Base-by-base conservation (phyloP, 2,329 filamentous ascomycete genomes). In the Beauveria australis region DNA sequence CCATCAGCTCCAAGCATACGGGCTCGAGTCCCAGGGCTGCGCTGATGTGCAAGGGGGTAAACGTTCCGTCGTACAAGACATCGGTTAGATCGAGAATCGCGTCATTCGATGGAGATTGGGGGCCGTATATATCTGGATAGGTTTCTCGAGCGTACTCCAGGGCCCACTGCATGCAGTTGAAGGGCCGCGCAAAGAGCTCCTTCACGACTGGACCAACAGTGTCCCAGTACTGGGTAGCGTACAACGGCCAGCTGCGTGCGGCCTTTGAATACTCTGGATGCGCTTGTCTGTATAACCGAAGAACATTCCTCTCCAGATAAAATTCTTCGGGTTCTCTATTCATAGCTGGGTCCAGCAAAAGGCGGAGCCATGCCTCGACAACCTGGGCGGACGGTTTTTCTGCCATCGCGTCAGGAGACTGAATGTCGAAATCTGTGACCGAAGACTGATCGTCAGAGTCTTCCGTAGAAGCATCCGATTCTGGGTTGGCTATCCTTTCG, bases 131-230 rank as follows among this genome's bases (percentile, higher is more conserved):
- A 1, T 64, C 62, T 1, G 73, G 72, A 56, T 66, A 73, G 2
- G 62, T 68, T 22, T 68, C 64, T 22, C 69, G 65, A 1, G 68
- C 69, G 61, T 72, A 74, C 49, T 75, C 72, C 22, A 76, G 61
- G 3, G 66, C 65, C 73, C 74, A 76, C 22, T 75, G 73, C 10
- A 71, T 67, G 37, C 75, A 73, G 61, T 69, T 72, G 52, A 66
- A 69, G 1, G 67, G 64, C 24, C 63, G 67, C 2, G 63, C 60
- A 53, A 76, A 75, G 5, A 75, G 66, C 7, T 63, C 56, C 10
- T 64, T 64, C 14, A 74, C 64, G 16, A 69, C 64, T 1, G 65
- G 51, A 40, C 64, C 41, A 3, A 73, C 60, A 5, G 65, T 65
- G 10, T 63, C 33, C 73, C 73, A 74, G 60, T 70, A 64, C 2